Conservation (phyloP, 176 grass and related monocot species). For the Ampelocalamus luodianensis region DNA sequence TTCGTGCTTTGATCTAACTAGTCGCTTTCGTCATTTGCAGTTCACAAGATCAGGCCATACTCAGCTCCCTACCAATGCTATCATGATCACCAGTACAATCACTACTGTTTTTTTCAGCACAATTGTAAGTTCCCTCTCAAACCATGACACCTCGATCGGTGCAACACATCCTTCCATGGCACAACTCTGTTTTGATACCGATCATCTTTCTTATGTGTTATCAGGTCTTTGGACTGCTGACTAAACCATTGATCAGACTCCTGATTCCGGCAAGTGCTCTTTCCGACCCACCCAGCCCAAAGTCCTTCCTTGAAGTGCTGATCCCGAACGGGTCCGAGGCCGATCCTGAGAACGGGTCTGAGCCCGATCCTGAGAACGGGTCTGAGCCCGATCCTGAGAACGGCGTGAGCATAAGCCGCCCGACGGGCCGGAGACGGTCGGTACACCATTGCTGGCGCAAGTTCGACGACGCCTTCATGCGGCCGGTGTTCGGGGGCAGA, state of each 20-base stretch:
- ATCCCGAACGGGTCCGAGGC: constrained; percentile 38
- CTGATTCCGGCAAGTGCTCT: constrained; percentile 58
- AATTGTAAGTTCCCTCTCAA: constrained; percentile 57
- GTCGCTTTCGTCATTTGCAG: constrained; percentile 47
- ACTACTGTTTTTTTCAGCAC: constrained; percentile 88
- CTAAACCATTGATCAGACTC: constrained; percentile 76
- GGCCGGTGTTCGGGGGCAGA: constrained; percentile 78
- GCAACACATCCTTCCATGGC: neutral
- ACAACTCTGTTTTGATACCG: neutral
- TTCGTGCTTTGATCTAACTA: constrained; percentile 26
- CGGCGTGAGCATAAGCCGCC: constrained; percentile 43
- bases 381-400: constrained; percentile 47
- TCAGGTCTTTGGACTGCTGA: constrained; percentile 92
- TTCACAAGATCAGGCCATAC: constrained; percentile 86
- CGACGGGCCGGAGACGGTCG: constrained; percentile 52
- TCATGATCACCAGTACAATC: constrained; percentile 95
- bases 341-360: constrained; percentile 41
- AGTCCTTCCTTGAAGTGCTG: constrained; percentile 66
- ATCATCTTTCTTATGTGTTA: constrained; percentile 14
- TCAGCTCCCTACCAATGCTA: constrained; percentile 80
- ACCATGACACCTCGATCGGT: neutral
- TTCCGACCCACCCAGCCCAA: constrained; percentile 75
- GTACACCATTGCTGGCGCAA: constrained; percentile 93
- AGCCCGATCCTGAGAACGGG: constrained; percentile 37
- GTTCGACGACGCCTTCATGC: constrained; percentile 84